Conservation (phyloP, 169 alveolate genomes). For the Perkinsus chesapeaki region DNA sequence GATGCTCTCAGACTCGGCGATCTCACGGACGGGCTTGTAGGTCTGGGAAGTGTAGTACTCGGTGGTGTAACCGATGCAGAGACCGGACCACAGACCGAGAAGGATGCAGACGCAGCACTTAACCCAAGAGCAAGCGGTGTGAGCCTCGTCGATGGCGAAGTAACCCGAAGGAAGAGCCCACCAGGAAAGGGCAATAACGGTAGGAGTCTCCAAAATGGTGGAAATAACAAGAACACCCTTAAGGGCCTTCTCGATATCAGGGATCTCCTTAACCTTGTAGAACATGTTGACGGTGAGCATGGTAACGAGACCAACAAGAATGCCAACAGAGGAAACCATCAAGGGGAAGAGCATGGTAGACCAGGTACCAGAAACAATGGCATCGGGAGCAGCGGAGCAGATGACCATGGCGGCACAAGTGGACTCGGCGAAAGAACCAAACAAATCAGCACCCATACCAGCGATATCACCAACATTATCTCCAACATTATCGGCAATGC, state of each 20-base stretch:
- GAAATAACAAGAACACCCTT: constrained; percentile 63
- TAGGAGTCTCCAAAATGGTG: constrained; percentile 60
- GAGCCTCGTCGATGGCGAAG: constrained; percentile 11
- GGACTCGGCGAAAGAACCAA: constrained; percentile 69
- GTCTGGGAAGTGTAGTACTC: constrained; percentile 66
- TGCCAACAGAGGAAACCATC: constrained; percentile 54
- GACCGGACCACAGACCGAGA: constrained; percentile 61
- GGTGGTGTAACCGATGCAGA: constrained; percentile 56
- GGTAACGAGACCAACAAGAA: constrained; percentile 49
- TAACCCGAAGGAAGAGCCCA: constrained; percentile 23
- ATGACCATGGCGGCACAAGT: constrained; percentile 56
- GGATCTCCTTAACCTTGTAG: constrained; percentile 35
- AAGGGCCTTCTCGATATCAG: constrained; percentile 55
- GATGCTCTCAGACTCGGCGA: constrained; percentile 55
- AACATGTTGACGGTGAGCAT: constrained; percentile 47
- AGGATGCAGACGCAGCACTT: constrained; percentile 48
- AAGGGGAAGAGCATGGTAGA: constrained; percentile 49
- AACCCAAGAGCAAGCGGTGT: constrained; percentile 26
- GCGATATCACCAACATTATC: constrained; percentile 74
- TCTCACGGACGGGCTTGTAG: constrained; percentile 58
- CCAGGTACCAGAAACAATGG: neutral
- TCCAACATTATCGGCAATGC: constrained; percentile 73
- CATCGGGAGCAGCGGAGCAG: neutral
- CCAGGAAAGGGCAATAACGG: constrained; percentile 36
- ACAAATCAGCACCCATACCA: constrained; percentile 77